Percentiles rank a stretch among this genome's conserved stretches.
Conservation (phyloP, 208 protist species). For the Phytomonas francai region DNA sequence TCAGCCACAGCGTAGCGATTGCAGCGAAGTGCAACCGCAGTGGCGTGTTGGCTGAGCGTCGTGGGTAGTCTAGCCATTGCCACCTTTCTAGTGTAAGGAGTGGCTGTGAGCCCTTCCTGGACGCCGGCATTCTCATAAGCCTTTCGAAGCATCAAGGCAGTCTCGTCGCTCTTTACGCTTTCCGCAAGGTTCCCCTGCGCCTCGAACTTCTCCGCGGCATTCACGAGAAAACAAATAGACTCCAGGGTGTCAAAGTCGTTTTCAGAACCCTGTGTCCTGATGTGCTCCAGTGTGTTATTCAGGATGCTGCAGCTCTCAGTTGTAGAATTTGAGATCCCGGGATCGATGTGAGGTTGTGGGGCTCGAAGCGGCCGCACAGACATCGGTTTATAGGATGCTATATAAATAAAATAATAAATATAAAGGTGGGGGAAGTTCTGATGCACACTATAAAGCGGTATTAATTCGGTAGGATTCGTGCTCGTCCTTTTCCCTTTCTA, state of each 20-base stretch:
- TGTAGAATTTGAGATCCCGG: no score
- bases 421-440: no score
- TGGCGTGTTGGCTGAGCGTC: constrained; percentile 30
- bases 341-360: no score
- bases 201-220: constrained; percentile 48
- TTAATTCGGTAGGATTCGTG: no score
- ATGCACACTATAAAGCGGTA: no score
- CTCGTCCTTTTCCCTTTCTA: no score
- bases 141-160: constrained; percentile 57
- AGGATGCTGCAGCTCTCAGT: no score
- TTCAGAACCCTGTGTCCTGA: not conserved
- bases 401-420: no score
- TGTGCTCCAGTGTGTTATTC: not conserved
- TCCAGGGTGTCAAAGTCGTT: no score
- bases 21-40: constrained; percentile 59
- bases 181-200: constrained; percentile 66
- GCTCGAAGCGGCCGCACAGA: no score
- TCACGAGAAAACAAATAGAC: constrained; percentile 51
- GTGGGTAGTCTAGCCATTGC: constrained; percentile 19
- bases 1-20: constrained; percentile 73
- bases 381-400: no score
- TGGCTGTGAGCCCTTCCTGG: constrained; percentile 8
- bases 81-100: constrained; percentile 12
- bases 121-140: constrained; percentile 21
- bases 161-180: constrained; percentile 65